Evolutionary conservation across 2,329 filamentous ascomycete genomes (phyloP), one percentile per base, ranked within the genome.

Genomic region (Seiridium unicorne): DNA sequence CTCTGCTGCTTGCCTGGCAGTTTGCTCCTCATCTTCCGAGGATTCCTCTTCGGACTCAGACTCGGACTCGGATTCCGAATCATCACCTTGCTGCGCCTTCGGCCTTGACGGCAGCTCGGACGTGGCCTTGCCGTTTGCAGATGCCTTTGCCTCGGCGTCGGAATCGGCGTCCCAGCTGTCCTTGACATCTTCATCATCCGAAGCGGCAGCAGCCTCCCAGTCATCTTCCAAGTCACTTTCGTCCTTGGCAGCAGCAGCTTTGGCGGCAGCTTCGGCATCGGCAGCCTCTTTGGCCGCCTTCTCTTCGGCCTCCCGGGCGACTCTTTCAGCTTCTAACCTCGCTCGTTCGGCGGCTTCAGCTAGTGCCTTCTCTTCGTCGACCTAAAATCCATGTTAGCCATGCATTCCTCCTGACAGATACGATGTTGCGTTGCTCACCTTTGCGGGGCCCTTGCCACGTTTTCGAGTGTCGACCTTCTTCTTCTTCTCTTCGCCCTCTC

Each of bases 101-200:
- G 68, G 64, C 57, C 70, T 70, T 40, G 73, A 74, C 11, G 72
- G 69, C 46, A 73, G 61, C 2, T 66, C 60, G 59, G 72, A 71
- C 44, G 70, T 61, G 1, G 57, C 54, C 63, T 72, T 71, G 6
- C 66, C 65, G 38, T 65, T 64, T 55, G 74, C 75, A 82, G 18
- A 26, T 26, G 18, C 18, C 18, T 26, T 26, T 26, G 79, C 70
- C 68, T 93, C 90, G 5, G 91, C 89, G 54, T 91, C 90, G 3
- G 87, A 89, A 58, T 92, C 90, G 40, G 91, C 93, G 73, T 98
- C 94, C 94, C 94, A 98, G 79, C 89, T 94, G 66, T 97, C 94
- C 77, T 97, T 97, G 70, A 96, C 84, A 62, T 90, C 89, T 13
- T 89, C 88, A 34, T 91, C 86, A 9, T 85, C 86, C 53, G 91